Percentiles rank a stretch among this genome's conserved stretches.
phyloP scores from a whole-genome alignment of 495 filamentous ascomycete genomes.

The Terfezia claveryi region DNA sequence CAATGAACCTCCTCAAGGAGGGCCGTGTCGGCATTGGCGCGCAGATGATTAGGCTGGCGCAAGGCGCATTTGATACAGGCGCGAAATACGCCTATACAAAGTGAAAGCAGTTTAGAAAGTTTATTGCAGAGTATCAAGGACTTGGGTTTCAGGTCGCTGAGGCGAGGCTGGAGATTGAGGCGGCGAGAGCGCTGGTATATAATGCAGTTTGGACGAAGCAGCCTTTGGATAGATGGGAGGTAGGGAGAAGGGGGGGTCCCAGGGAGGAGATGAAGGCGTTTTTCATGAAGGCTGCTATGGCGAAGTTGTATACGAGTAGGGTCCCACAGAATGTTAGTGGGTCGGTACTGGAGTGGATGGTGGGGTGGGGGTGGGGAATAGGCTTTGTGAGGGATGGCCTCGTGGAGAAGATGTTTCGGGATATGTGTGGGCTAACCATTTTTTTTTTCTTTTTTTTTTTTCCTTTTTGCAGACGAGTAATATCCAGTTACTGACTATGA shows the following conservation, averaged over 20 bases:
- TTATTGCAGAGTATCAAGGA: conserved; percentile 88
- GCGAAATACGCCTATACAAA: conserved; percentile 92
- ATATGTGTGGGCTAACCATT: conserved; percentile 28
- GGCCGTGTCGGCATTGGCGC: conserved; percentile 94
- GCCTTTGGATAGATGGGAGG: conserved; percentile 23
- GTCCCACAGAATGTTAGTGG: conserved; percentile 75
- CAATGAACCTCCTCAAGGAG: conserved; percentile 90
- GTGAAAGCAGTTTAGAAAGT: conserved; percentile 83
- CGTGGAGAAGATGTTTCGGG: conserved; percentile 93
- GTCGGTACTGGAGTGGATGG: conserved; percentile 83
- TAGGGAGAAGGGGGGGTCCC: conserved; percentile 39
- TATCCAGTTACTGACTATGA: conserved; percentile 80
- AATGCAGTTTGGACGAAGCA: conserved; percentile 98
- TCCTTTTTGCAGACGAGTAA: conserved; percentile 29
- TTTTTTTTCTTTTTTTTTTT: no score
- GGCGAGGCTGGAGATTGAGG: conserved; percentile 78
- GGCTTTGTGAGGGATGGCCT: conserved; percentile 85
- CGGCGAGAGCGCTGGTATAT: conserved; percentile 79
- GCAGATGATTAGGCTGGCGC: conserved; percentile 93
- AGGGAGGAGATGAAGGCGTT: conserved; percentile 26
- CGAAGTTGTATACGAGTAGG: conserved; percentile 85
- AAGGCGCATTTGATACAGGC: conserved; percentile 92
- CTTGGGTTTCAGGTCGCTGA: conserved; percentile 99
- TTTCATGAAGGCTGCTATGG: conserved; percentile 91
- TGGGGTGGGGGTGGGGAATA: no score